Base-by-base conservation (phyloP, 139 green algal species). In the Ettlia oleoabundans region DNA sequence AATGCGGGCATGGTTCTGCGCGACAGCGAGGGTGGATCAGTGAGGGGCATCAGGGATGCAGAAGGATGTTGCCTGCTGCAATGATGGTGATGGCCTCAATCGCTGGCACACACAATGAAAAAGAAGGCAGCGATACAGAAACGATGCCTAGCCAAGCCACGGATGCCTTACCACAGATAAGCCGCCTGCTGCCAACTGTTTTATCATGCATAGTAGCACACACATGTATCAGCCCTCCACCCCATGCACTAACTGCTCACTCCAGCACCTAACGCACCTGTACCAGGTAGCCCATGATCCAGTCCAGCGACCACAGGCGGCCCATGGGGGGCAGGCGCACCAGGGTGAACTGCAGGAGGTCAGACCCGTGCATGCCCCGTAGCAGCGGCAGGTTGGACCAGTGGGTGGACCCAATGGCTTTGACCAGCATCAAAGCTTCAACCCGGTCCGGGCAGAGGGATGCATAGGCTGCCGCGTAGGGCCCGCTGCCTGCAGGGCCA, bases 381-480 rank as follows among this genome's bases (percentile, higher is more conserved):
- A 74, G 67, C 40, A 74, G 67, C 38, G 38, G 38, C 22, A 53
- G 67, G 67, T 74, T 30, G 32, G n/a, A 8, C 33, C 52, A 28
- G 72, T 80, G 30, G 19, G 72, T 80, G 52, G 72, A 52, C 32
- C 15, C 72, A n/a, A 78, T 15, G 10, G 71, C 32, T n/a, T 30
- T 47, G 13, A 78, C 42, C 47, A 78, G 71, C 40, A 58, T 47
- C 71, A 78, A 47, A 15, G 71, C 43, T n/a, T 33, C 40, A 15
- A 58, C 47, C 2, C 47, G 43, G 43, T 58, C 43, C 4, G 71
- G 42, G 47, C 41, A 30, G 4, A 40, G 9, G 18, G 28, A 43
- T 2, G 72, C 72, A 53, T 69, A 69, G 33, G 52, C 72, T 3
- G 53, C 51, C 2, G 72, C 72, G 37, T 55, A 80, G 6, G 72